Percentiles rank a stretch among this genome's conserved stretches.
phyloP scores from a whole-genome alignment of 345 rosid species.

The Durio zibethinus region DNA sequence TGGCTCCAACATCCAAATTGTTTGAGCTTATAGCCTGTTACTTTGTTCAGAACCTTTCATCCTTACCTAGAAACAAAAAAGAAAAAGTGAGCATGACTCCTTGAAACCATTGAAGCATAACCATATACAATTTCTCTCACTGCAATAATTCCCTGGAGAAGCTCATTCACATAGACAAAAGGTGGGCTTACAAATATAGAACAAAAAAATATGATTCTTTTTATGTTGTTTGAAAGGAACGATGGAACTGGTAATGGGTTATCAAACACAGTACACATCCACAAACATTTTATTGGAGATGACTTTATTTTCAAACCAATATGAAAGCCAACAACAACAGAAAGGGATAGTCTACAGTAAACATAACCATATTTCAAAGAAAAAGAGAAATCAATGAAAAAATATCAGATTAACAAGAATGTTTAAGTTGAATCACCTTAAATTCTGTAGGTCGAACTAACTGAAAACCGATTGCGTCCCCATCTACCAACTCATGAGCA shows the following conservation, averaged over 20 bases:
- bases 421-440: slow-evolving; percentile 37
- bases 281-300: background rate
- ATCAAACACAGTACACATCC: background rate
- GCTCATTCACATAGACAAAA: background rate
- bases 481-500: slow-evolving; percentile 63
- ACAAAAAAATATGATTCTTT: background rate
- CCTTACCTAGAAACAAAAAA: slow-evolving; percentile 30
- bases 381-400: background rate
- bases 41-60: slow-evolving; percentile 27
- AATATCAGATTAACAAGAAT: background rate
- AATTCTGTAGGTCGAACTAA: slow-evolving; percentile 39
- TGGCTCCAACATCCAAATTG: slow-evolving; percentile 2
- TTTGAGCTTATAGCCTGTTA: slow-evolving; percentile 3
- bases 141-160: background rate
- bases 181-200: background rate
- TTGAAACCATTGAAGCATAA: background rate
- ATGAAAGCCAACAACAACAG: background rate
- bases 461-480: slow-evolving; percentile 62
- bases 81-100: background rate
- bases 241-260: background rate
- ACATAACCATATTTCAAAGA: background rate
- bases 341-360: background rate
- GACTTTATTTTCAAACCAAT: background rate
- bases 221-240: background rate
- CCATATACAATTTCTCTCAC: background rate